phyloP scores from a whole-genome alignment of 495 filamentous ascomycete species.

The Daldinia decipiens region DNA sequence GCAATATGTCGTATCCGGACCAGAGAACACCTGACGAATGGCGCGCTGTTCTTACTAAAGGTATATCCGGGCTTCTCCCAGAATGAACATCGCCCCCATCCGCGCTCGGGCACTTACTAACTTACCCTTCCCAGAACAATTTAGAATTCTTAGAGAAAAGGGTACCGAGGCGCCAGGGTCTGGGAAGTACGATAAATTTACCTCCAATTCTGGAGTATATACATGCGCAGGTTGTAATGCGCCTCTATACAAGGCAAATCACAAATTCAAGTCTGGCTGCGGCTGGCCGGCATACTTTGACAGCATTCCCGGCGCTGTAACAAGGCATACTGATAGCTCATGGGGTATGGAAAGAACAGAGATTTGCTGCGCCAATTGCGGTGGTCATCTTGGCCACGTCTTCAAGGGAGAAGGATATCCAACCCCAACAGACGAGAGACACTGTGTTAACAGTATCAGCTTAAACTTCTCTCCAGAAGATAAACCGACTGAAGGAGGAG shows the following conservation, averaged over 20 bases:
- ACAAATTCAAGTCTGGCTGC: slow-evolving; percentile 96
- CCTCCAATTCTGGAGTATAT: slow-evolving; percentile 78
- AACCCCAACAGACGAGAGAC: slow-evolving; percentile 93
- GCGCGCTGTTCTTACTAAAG: slow-evolving; percentile 81
- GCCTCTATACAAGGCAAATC: slow-evolving; percentile 86
- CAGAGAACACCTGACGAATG: slow-evolving; percentile 85
- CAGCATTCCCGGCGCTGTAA: slow-evolving; percentile 88
- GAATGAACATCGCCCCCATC: background rate
- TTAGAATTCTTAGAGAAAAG: slow-evolving; percentile 88
- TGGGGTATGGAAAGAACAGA: slow-evolving; percentile 90
- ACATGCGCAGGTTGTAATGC: slow-evolving; percentile 85
- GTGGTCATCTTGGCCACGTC: slow-evolving; percentile 95
- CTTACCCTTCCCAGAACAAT: slow-evolving; percentile 74
- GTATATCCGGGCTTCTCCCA: slow-evolving; percentile 53
- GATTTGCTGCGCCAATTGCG: slow-evolving; percentile 93
- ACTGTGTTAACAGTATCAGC: slow-evolving; percentile 96
- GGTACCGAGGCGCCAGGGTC: slow-evolving; percentile 85
- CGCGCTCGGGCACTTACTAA: slow-evolving; percentile 25
- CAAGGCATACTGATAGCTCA: slow-evolving; percentile 75
- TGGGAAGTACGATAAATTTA: slow-evolving; percentile 89
- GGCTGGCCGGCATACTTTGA: slow-evolving; percentile 99
- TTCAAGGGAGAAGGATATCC: slow-evolving; percentile 94
- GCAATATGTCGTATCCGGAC: slow-evolving; percentile 78
- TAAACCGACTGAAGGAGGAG: slow-evolving; percentile 50
- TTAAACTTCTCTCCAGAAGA: slow-evolving; percentile 79